Conservation (phyloP, 2,329 filamentous ascomycete genomes). For the Aspergillus novoparasiticus region DNA sequence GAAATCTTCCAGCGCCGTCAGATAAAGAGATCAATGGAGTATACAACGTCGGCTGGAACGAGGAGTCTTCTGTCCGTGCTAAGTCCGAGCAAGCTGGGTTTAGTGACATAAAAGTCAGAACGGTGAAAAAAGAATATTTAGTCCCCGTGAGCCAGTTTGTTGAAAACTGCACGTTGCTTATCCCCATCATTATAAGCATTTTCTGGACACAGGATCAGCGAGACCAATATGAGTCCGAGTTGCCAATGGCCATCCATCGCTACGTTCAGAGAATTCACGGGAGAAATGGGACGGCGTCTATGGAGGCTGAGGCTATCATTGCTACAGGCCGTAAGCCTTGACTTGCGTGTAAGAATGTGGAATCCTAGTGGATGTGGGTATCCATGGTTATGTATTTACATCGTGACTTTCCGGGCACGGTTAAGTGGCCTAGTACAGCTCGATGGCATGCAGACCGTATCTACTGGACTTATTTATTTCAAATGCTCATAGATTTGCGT, state of each 20-base stretch:
- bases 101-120: constrained; percentile 25
- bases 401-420: no score
- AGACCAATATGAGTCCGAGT: constrained; percentile 21
- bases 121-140: constrained; percentile 16
- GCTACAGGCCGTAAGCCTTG: constrained; percentile 32
- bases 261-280: constrained; percentile 29
- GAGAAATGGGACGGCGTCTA: constrained; percentile 17
- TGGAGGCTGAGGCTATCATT: constrained; percentile 32
- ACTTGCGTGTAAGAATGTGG: no score
- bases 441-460: no score
- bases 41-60: constrained; percentile 28
- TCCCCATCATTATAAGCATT: constrained; percentile 20
- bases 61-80: constrained; percentile 22
- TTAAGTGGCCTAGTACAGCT: no score
- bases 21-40: constrained; percentile 21
- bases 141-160: constrained; percentile 23
- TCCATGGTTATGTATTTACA: no score
- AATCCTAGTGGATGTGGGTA: no score
- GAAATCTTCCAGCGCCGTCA: constrained; percentile 28
- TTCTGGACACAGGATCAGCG: constrained; percentile 35
- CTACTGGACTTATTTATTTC: no score
- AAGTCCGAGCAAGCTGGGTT: constrained; percentile 27
- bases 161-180: constrained; percentile 15
- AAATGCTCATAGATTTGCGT: rapidly evolving
- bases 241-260: constrained; percentile 24